These are phyloP conservation scores for Penicillium flavigenum DNA, from an alignment of 495 filamentous ascomycete species.

Conservation along the genomic window DNA sequence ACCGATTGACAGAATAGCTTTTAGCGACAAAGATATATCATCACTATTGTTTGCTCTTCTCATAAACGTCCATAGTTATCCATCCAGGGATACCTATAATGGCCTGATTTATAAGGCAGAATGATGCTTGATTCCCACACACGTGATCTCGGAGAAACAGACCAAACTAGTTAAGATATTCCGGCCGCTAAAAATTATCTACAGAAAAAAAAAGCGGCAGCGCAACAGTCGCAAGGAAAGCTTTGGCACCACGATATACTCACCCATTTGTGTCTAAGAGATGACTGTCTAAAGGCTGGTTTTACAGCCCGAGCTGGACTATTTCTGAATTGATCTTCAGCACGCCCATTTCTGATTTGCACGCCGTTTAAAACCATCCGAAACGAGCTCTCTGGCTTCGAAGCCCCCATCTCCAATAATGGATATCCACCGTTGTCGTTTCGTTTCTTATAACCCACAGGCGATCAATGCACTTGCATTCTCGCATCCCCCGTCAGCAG, in stretches of 20 bases:
- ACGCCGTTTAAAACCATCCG: constrained; percentile 11
- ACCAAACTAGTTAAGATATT: constrained; percentile 24
- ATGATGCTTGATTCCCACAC: not conserved
- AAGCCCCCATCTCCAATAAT: constrained; percentile 47
- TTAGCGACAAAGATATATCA: not conserved
- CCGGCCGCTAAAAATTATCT: constrained; percentile 39
- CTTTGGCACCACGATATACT: constrained; percentile 22
- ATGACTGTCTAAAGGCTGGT: constrained; percentile 41
- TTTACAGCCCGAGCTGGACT: constrained; percentile 28
- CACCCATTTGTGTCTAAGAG: constrained; percentile 18
- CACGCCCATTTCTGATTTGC: constrained; percentile 16
- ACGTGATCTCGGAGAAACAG: constrained; percentile 23
- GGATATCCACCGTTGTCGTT: constrained; percentile 97
- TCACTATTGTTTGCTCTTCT: not conserved
- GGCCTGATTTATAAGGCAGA: constrained; percentile 15
- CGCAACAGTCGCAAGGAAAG: constrained; percentile 24
- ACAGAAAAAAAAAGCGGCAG: constrained; percentile 31
- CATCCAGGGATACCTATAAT: not conserved
- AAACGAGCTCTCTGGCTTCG: constrained; percentile 22
- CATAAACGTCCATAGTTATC: not conserved
- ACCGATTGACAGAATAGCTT: not conserved
- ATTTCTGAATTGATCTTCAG: constrained; percentile 23
- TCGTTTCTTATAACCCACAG: constrained; percentile 89
- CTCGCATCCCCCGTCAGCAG: constrained; percentile 69
- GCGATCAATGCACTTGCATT: constrained; percentile 94